A percentile compares a stretch with the other conserved stretches of the same genome.
These are phyloP conservation scores for Aspergillus thermomutatus DNA, from an alignment of 2,329 filamentous ascomycete genomes.

Conservation along the genomic window DNA sequence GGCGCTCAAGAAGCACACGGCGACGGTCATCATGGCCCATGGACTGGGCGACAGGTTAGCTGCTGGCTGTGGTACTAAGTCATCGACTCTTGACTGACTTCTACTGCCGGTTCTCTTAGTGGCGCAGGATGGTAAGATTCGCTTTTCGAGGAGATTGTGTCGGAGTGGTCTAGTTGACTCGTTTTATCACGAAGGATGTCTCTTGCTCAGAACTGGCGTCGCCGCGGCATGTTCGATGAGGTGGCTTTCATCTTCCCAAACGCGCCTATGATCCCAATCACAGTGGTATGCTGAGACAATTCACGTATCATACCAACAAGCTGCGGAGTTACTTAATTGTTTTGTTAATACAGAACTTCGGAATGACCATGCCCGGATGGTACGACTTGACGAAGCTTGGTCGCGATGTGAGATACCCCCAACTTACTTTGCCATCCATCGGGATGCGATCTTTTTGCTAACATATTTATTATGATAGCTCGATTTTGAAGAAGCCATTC, in stretches of 20 bases:
- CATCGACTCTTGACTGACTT: constrained; percentile 5
- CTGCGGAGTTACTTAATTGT: neutral
- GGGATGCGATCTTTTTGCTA: neutral
- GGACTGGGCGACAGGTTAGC: constrained; percentile 81
- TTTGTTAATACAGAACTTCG: constrained; percentile 57
- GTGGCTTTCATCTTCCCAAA: constrained; percentile 94
- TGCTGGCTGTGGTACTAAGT: neutral
- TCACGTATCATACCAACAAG: neutral
- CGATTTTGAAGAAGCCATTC: constrained; percentile 39
- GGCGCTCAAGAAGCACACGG: constrained; percentile 78
- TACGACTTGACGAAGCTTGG: constrained; percentile 48
- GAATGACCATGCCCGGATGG: constrained; percentile 74
- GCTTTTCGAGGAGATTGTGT: neutral
- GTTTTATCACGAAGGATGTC: constrained; percentile 51
- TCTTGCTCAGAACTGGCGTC: constrained; percentile 83
- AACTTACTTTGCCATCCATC: neutral
- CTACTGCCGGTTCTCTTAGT: constrained; percentile 30
- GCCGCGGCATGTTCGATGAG: constrained; percentile 75
- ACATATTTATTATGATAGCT: constrained; percentile 24
- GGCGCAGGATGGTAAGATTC: constrained; percentile 45
- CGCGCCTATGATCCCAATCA: constrained; percentile 81
- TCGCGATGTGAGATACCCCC: constrained; percentile 32
- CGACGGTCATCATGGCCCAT: constrained; percentile 91
- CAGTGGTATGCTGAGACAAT: constrained; percentile 56
- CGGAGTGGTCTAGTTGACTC: neutral